Evolutionary conservation across 2,329 filamentous ascomycete species (phyloP).

Genomic region (Macrophomina phaseolina): DNA sequence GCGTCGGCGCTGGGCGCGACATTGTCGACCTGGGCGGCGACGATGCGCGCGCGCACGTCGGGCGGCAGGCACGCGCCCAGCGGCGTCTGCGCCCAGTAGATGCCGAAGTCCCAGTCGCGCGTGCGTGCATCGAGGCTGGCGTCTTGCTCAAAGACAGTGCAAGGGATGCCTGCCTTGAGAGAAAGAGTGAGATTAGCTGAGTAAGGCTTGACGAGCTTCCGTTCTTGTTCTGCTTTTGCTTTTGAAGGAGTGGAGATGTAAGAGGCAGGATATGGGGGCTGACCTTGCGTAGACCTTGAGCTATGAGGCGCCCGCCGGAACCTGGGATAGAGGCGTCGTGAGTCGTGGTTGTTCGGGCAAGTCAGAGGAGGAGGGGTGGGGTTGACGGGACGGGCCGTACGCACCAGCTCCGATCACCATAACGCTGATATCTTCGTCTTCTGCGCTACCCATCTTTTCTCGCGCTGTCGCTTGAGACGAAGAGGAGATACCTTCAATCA

Average conservation of each 20-base stretch:
- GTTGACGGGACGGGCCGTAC: background rate
- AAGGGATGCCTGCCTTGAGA: slow-evolving; percentile 44
- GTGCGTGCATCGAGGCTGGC: slow-evolving; percentile 47
- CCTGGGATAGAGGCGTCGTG: slow-evolving; percentile 36
- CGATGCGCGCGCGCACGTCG: slow-evolving; percentile 58
- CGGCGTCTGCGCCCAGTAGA: slow-evolving; percentile 62
- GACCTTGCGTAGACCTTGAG: slow-evolving; percentile 50
- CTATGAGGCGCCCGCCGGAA: slow-evolving; percentile 49
- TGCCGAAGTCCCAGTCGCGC: slow-evolving; percentile 68
- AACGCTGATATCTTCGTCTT: slow-evolving; percentile 20
- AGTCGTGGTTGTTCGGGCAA: background rate
- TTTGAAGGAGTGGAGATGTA: too few relatives aligned
- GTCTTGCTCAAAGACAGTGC: slow-evolving; percentile 64
- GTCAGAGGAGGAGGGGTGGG: slow-evolving; percentile 37
- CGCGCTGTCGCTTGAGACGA: background rate
- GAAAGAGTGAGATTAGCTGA: background rate
- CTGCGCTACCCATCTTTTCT: slow-evolving; percentile 8
- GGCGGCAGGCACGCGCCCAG: slow-evolving; percentile 48
- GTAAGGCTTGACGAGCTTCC: too few relatives aligned
- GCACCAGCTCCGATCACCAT: slow-evolving; percentile 27
- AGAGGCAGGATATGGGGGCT: background rate
- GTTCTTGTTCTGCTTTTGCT: too few relatives aligned
- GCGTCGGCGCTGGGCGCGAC: slow-evolving; percentile 44
- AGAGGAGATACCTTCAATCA: background rate
- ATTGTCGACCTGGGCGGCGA: slow-evolving; percentile 59